These are phyloP conservation scores for Bothriochloa decipiens DNA, from an alignment of 176 grass and related monocot genomes.

Conservation along the genomic window DNA sequence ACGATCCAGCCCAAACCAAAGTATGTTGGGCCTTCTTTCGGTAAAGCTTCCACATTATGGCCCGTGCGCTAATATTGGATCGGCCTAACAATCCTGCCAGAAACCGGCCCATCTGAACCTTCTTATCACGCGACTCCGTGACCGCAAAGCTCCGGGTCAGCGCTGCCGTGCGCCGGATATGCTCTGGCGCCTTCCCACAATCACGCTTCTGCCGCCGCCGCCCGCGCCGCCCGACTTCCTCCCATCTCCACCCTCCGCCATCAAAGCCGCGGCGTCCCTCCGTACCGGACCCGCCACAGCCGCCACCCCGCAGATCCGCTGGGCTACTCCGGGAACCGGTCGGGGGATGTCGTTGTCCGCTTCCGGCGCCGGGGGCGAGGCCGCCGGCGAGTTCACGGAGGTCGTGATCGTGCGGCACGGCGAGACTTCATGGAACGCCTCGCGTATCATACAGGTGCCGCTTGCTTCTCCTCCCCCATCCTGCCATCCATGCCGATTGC, in stretches of 20 bases:
- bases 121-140: not conserved
- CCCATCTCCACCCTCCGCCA: not conserved
- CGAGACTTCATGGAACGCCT: slow-evolving; percentile 81
- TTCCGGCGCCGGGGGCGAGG: slow-evolving; percentile 14
- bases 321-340: not conserved
- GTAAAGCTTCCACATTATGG: not conserved
- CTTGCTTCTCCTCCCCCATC: not conserved
- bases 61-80: not conserved
- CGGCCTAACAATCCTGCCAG: not conserved
- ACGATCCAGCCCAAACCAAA: too few relatives aligned
- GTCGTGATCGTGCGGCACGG: slow-evolving; percentile 76
- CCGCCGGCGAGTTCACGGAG: slow-evolving; percentile 57
- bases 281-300: not conserved
- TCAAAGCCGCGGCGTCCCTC: not conserved
- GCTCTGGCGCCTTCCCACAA: not conserved
- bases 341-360: slow-evolving; percentile 38
- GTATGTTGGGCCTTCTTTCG: not conserved
- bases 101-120: not conserved
- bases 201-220: not conserved
- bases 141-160: not conserved
- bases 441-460: slow-evolving; percentile 71
- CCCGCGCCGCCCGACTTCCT: not conserved
- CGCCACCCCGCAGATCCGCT: not conserved
- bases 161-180: not conserved
- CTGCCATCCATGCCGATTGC: too few relatives aligned